Evolutionary conservation across 2,329 filamentous ascomycete genomes (phyloP).

Genomic region (Acrocalymma vagum): DNA sequence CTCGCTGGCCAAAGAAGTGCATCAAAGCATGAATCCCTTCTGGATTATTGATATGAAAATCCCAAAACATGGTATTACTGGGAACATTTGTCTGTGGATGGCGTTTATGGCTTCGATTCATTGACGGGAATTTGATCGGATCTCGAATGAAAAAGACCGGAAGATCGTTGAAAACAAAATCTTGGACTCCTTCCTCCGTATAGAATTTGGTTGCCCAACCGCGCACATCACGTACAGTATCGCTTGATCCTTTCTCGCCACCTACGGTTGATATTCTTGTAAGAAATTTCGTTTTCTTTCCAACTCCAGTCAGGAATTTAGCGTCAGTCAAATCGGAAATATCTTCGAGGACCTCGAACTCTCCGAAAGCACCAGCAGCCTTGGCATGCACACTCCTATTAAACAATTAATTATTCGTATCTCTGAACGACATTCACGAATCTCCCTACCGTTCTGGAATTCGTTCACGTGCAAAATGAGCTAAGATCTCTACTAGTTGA

Average conservation of each 20-base stretch:
- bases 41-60: constrained; percentile 53
- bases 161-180: constrained; percentile 55
- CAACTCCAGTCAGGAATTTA: constrained; percentile 61
- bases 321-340: constrained; percentile 64
- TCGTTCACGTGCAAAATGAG: too few relatives aligned
- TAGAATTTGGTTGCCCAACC: constrained; percentile 61
- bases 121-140: constrained; percentile 50
- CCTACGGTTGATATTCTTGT: constrained; percentile 58
- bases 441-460: too few relatives aligned
- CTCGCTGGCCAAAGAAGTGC: constrained; percentile 60
- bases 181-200: constrained; percentile 61
- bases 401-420: too few relatives aligned
- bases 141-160: constrained; percentile 56
- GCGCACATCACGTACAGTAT: constrained; percentile 57
- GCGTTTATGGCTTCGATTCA: constrained; percentile 45
- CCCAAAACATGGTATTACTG: constrained; percentile 50
- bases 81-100: constrained; percentile 40
- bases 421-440: too few relatives aligned
- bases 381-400: constrained; percentile 65
- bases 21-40: constrained; percentile 62
- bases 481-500: too few relatives aligned
- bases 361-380: constrained; percentile 63
- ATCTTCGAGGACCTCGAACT: constrained; percentile 69
- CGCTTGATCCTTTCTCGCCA: constrained; percentile 54
- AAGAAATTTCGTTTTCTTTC: constrained; percentile 61